A percentile compares a stretch with the other conserved stretches of the same genome.
These are phyloP conservation scores for Sclerospora graminicola DNA, from an alignment of 352 stramenopile species.

Conservation along the genomic window DNA sequence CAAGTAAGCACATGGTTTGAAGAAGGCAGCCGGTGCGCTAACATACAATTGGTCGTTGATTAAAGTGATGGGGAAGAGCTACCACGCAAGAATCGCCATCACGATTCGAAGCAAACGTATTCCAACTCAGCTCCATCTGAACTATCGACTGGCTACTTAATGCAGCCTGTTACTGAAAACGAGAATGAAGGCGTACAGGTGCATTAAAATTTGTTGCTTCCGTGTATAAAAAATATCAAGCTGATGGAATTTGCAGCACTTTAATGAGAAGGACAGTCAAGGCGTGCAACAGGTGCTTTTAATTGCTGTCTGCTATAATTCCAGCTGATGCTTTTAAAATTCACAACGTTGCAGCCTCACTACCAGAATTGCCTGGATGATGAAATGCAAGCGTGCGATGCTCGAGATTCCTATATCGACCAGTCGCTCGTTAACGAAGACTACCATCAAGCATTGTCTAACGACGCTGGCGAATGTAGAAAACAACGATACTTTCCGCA, in stretches of 20 bases:
- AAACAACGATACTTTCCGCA: conserved; percentile 3
- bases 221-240: not conserved
- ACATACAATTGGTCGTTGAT: not conserved
- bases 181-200: conserved; percentile 4
- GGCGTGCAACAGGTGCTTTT: conserved; percentile 6
- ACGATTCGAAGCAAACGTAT: not conserved
- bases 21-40: not conserved
- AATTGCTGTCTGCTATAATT: not conserved
- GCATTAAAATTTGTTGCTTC: not conserved
- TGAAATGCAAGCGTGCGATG: not conserved
- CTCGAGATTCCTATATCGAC: conserved; percentile 1
- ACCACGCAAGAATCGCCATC: conserved; percentile 7
- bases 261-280: not conserved
- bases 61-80: conserved; percentile 24
- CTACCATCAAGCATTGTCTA: not conserved
- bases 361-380: conserved; percentile 1
- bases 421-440: not conserved
- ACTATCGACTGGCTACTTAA: not conserved
- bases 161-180: not conserved
- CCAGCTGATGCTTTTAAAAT: not conserved
- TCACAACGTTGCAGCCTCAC: conserved; percentile 2
- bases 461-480: not conserved
- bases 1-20: conserved; percentile 17
- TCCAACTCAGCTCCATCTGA: not conserved
- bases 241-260: not conserved